These are phyloP conservation scores for Chaetomiaceae sp. DNA, from an alignment of 2,329 filamentous ascomycete genomes.

Conservation along the genomic window DNA sequence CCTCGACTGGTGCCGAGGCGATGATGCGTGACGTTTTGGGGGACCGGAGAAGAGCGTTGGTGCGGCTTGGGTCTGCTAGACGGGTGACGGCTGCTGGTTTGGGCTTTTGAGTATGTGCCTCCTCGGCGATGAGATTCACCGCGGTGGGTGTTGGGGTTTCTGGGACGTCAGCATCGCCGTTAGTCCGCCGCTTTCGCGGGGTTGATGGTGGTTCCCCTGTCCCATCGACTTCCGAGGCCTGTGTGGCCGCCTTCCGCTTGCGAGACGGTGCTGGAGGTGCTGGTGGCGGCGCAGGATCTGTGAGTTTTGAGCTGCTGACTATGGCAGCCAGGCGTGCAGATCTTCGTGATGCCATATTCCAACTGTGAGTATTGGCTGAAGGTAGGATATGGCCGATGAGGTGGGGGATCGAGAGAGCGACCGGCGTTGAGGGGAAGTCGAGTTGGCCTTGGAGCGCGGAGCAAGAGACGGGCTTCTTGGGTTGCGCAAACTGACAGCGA, in stretches of 20 bases:
- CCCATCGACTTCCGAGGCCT: slow-evolving; percentile 11
- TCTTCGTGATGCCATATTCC: slow-evolving; percentile 31
- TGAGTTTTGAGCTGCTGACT: slow-evolving; percentile 12
- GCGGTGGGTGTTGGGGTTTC: slow-evolving; percentile 46
- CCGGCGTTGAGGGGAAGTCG: no score
- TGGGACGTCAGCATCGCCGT: slow-evolving; percentile 35
- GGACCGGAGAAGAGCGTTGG: slow-evolving; percentile 68
- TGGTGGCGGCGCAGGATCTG: slow-evolving; percentile 15
- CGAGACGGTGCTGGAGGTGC: slow-evolving; percentile 18
- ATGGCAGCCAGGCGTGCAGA: slow-evolving; percentile 40
- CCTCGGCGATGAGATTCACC: slow-evolving; percentile 38
- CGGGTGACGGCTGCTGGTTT: slow-evolving; percentile 44
- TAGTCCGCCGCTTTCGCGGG: slow-evolving; percentile 25
- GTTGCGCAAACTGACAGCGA: no score
- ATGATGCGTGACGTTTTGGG: slow-evolving; percentile 64
- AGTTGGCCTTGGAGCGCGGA: no score
- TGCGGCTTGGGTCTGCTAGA: slow-evolving; percentile 58
- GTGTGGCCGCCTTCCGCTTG: slow-evolving; percentile 29
- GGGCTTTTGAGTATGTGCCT: slow-evolving; percentile 33
- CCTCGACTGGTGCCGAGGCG: slow-evolving; percentile 31
- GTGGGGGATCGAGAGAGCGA: no score
- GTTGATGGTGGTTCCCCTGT: slow-evolving; percentile 20
- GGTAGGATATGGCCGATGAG: no score
- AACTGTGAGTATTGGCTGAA: neutral
- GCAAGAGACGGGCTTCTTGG: no score